A percentile compares a stretch with the other conserved stretches of the same genome.
These are phyloP conservation scores for Fusarium sp. DNA, from an alignment of 2,329 filamentous ascomycete species.

Conservation along the genomic window DNA sequence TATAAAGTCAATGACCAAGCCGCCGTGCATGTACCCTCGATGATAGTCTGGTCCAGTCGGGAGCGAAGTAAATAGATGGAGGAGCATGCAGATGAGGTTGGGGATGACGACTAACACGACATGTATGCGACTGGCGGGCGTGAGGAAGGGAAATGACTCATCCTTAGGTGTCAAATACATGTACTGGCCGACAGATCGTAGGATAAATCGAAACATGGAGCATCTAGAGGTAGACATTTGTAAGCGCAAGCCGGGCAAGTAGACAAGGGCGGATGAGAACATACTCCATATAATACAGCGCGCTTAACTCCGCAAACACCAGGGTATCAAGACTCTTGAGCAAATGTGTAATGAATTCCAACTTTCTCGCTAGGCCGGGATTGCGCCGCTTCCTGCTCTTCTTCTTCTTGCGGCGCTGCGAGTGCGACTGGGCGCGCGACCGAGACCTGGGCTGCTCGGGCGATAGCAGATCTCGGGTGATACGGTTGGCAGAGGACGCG, in stretches of 20 bases:
- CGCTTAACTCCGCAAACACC: conserved; percentile 73
- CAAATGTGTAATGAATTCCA: conserved; percentile 70
- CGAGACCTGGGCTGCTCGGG: conserved; percentile 25
- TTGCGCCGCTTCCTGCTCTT: conserved; percentile 53
- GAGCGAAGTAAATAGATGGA: conserved; percentile 67
- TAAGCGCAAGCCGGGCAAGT: conserved; percentile 20
- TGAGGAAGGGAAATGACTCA: conserved; percentile 65
- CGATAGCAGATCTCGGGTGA: conserved; percentile 31
- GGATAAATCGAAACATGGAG: conserved; percentile 71
- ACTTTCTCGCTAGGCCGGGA: conserved; percentile 65
- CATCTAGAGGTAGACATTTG: conserved; percentile 58
- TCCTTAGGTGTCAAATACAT: conserved; percentile 73
- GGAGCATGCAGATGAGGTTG: conserved; percentile 69
- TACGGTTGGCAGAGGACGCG: conserved; percentile 26
- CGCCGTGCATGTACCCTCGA: conserved; percentile 75
- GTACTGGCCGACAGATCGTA: conserved; percentile 70
- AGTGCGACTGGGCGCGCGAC: conserved; percentile 40
- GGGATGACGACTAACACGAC: conserved; percentile 69
- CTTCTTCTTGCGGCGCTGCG: conserved; percentile 51
- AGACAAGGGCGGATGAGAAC: conserved; percentile 36
- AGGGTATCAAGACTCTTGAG: conserved; percentile 71
- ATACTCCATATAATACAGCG: conserved; percentile 78
- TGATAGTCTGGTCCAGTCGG: conserved; percentile 70
- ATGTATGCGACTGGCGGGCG: conserved; percentile 67
- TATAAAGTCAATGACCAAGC: conserved; percentile 75